Percentiles rank a stretch among this genome's conserved stretches.
These are phyloP conservation scores for Crotalaria pallida DNA, from an alignment of 306 rosid species.

Conservation along the genomic window DNA sequence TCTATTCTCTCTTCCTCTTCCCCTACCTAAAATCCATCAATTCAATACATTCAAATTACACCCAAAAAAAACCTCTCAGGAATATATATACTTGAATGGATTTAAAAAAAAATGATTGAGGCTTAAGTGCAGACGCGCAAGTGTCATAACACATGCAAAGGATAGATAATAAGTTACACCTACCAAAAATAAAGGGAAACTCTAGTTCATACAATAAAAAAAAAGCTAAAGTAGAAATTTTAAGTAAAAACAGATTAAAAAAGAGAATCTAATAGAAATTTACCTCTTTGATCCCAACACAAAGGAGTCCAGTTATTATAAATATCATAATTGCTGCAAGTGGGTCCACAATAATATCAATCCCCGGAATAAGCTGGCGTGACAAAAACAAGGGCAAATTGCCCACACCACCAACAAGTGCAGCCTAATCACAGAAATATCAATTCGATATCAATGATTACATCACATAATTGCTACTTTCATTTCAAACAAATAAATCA, in stretches of 20 bases:
- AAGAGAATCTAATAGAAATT: background rate
- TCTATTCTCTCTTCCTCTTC: no score
- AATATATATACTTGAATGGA: background rate
- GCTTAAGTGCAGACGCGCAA: background rate
- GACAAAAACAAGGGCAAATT: constrained; percentile 63
- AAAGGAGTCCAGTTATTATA: constrained; percentile 68
- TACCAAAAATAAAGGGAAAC: background rate
- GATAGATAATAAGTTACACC: background rate
- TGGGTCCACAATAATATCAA: constrained; percentile 69
- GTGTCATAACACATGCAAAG: background rate
- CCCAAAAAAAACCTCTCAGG: background rate
- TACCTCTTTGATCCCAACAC: constrained; percentile 93
- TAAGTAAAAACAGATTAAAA: background rate
- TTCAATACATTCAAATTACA: no score
- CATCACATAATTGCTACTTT: background rate
- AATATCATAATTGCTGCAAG: constrained; percentile 68
- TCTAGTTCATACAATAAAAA: background rate
- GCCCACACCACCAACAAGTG: constrained; percentile 68
- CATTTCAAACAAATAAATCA: constrained; percentile 9
- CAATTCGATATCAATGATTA: background rate
- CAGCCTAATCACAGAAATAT: constrained; percentile 50
- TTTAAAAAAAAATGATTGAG: background rate
- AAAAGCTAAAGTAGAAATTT: background rate
- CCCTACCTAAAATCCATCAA: no score
- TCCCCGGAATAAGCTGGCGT: constrained; percentile 61